phyloP scores from a whole-genome alignment of 2,329 filamentous ascomycete genomes.

The Calonectria crousiana region DNA sequence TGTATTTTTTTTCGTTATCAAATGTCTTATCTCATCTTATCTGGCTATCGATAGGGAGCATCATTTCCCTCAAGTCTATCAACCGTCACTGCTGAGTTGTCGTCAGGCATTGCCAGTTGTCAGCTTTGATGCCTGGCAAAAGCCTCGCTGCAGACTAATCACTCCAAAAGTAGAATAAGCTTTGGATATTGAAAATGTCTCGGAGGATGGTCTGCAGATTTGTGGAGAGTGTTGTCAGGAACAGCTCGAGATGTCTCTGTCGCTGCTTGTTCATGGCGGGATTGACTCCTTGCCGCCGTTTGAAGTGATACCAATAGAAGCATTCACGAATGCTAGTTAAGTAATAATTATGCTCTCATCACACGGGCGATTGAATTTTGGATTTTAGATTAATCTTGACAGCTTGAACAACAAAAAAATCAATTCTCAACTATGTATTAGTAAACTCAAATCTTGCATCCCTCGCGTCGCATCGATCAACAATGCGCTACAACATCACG shows the following conservation, averaged over 20 bases:
- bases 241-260: neutral
- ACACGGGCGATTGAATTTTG: neutral
- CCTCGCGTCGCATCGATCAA: neutral
- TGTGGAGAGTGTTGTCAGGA: neutral
- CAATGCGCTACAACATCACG: neutral
- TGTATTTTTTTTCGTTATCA: neutral
- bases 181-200: neutral
- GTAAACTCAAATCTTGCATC: neutral
- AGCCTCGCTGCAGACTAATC: neutral
- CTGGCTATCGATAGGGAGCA: neutral
- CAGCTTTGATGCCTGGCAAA: slow-evolving; percentile 16
- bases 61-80: neutral
- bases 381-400: neutral
- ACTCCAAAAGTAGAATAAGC: neutral
- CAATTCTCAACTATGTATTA: neutral
- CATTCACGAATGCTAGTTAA: neutral
- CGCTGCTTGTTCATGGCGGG: neutral
- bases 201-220: neutral
- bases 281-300: neutral
- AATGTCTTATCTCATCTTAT: neutral
- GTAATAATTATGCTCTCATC: neutral
- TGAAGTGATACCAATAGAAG: neutral
- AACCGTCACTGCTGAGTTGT: neutral
- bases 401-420: neutral
- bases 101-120: slow-evolving; percentile 12